Evolutionary conservation across 129 eudicot genomes (phyloP), one percentile per base, ranked within the genome.

Genomic region (Tagetes patula): DNA sequence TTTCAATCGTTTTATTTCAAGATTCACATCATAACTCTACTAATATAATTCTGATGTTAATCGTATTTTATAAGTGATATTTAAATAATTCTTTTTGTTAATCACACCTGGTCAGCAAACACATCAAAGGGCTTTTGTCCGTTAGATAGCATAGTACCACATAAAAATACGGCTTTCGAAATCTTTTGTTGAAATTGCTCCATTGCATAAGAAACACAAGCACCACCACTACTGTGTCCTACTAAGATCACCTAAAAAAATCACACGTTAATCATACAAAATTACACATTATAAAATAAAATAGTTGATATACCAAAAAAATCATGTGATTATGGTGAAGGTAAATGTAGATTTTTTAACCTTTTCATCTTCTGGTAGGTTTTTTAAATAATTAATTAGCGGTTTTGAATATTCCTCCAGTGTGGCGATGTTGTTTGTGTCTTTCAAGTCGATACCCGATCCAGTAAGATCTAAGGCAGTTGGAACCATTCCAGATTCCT

Each of bases 171-270:
- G 33, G 99, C 97, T 87, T 95, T 95, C 1, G 87, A 82, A 69
- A 95, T 88, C 83, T 88, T 95, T 52, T 80, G 48, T 8, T 91
- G 96, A 47, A 82, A 83, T 32, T 86, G 91, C 85, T 95, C 94
- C 76, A 95, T 79, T 1, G 94, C 97, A 84, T 85, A 91, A 1
- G 99, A 95, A 61, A 90, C 73, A 12, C 97, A 86, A 72, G 96
- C 99, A 58, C 99, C 99, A 58, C 99, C 99, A 52, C 80, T 85
- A 71, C 99, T 87, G 47, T 95, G 99, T 68, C 96, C 99, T 47
- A 91, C 96, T 83, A 95, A 80, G 58, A 90, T 95, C 20, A 95
- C 97, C 99, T 95, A 77, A 38, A 75, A 45, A 40, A n/a, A 36
- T 67, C 43, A 62, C 50, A 72, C 10, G 63, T 53, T 49, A 49